phyloP scores from a whole-genome alignment of 1,139 yeast species.

The Chernovozyma aurita region DNA sequence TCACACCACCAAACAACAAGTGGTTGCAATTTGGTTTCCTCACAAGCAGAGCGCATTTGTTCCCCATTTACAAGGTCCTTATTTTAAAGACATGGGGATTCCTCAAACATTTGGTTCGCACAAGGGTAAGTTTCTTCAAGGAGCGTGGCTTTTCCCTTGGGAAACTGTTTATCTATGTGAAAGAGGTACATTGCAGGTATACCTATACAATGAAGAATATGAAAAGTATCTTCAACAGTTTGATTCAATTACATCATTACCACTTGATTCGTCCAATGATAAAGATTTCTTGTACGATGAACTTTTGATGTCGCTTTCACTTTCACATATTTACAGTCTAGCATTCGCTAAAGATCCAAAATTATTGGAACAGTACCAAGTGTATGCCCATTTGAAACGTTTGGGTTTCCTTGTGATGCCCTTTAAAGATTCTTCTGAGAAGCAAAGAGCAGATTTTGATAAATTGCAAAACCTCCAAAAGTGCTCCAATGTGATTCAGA shows the following conservation, averaged over 20 bases:
- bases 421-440: conserved; percentile 14
- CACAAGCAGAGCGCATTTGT: conserved; percentile 42
- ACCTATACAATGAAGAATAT: conserved; percentile 23
- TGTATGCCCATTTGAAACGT: conserved; percentile 72
- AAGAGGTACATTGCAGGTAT: conserved; percentile 72
- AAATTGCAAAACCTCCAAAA: too few species aligned
- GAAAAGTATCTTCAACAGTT: conserved; percentile 11
- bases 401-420: conserved; percentile 68
- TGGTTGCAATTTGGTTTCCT: conserved; percentile 46
- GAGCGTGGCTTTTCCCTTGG: conserved; percentile 50
- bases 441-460: too few species aligned
- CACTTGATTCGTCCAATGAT: too few species aligned
- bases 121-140: conserved; percentile 38
- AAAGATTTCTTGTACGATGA: conserved; percentile 17
- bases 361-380: conserved; percentile 54
- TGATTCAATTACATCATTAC: conserved; percentile 20
- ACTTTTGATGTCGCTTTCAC: conserved; percentile 46
- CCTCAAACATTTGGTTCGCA: conserved; percentile 26
- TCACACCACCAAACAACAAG: conserved; percentile 46
- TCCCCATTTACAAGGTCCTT: conserved; percentile 64
- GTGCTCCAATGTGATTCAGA: too few species aligned
- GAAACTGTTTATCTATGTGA: conserved; percentile 78
- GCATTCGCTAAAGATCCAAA: conserved; percentile 41
- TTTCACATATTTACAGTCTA: conserved; percentile 63
- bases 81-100: conserved; percentile 68